A percentile compares a stretch with the other conserved stretches of the same genome.
These are phyloP conservation scores for Penium margaritaceum DNA, from an alignment of 139 green algal species.

Conservation along the genomic window DNA sequence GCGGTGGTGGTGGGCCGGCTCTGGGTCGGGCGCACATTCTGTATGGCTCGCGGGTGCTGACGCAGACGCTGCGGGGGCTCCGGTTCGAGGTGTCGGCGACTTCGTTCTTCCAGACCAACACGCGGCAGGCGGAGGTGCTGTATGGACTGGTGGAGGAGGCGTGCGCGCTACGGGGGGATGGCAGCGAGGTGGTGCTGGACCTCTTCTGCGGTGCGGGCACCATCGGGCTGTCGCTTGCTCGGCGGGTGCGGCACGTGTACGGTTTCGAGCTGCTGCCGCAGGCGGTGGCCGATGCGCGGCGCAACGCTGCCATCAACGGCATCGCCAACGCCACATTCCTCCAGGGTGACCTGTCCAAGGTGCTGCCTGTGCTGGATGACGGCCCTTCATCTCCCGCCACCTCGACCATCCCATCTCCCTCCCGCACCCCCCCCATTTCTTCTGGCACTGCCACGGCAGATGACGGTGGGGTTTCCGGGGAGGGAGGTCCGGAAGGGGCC, in stretches of 20 bases:
- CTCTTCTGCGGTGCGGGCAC: slow-evolving; percentile 81
- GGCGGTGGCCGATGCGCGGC: slow-evolving; percentile 45
- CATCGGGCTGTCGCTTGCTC: slow-evolving; percentile 70
- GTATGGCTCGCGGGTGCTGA: slow-evolving; percentile 35
- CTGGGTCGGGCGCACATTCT: slow-evolving; percentile 50
- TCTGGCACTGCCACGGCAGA: too few relatives aligned
- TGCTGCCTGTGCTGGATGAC: neutral
- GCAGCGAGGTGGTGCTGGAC: slow-evolving; percentile 64
- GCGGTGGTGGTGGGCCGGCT: neutral
- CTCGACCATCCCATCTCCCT: neutral
- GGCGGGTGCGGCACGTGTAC: slow-evolving; percentile 31
- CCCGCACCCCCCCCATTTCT: neutral
- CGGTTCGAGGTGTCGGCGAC: slow-evolving; percentile 63
- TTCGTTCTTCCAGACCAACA: slow-evolving; percentile 88
- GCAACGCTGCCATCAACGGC: slow-evolving; percentile 68
- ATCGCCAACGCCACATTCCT: slow-evolving; percentile 69
- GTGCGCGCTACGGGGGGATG: slow-evolving; percentile 41
- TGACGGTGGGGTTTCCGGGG: too few relatives aligned
- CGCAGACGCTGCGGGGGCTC: slow-evolving; percentile 57
- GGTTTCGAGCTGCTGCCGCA: slow-evolving; percentile 47
- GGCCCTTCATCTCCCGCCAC: neutral
- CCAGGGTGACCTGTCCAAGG: slow-evolving; percentile 53
- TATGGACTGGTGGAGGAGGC: slow-evolving; percentile 57
- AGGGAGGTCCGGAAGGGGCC: too few relatives aligned
- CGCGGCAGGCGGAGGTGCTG: slow-evolving; percentile 56